phyloP scores from a whole-genome alignment of 1,284 basidiomycete genomes.

The Papiliotrema fonsecae region DNA sequence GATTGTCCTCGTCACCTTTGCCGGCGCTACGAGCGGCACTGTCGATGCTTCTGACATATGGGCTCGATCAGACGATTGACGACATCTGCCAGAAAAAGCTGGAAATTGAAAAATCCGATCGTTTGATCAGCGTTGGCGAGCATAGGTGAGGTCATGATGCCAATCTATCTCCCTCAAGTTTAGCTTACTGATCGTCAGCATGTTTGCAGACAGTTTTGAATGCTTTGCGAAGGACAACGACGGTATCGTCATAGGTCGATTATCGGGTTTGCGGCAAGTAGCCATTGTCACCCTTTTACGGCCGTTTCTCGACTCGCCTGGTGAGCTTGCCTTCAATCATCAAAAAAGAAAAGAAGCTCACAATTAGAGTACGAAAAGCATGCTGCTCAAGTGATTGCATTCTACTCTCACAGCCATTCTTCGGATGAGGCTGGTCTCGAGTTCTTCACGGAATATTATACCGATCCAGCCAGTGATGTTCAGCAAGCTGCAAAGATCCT shows the following conservation, averaged over 20 bases:
- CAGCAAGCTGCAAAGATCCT: conserved; percentile 67
- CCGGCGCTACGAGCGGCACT: conserved; percentile 40
- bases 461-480: conserved; percentile 70
- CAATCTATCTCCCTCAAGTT: too few relatives aligned
- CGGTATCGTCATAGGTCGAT: neutral
- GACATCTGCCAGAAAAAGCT: conserved; percentile 53
- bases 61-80: conserved; percentile 59
- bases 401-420: conserved; percentile 67
- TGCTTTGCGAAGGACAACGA: too few relatives aligned
- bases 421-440: conserved; percentile 64
- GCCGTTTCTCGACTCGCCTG: conserved; percentile 65
- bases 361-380: conserved; percentile 59
- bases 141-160: neutral
- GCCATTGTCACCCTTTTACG: conserved; percentile 64
- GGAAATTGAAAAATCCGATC: conserved; percentile 20
- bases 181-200: too few relatives aligned
- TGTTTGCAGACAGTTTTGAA: too few relatives aligned
- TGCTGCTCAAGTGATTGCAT: conserved; percentile 66
- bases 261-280: conserved; percentile 59
- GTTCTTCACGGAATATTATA: conserved; percentile 68
- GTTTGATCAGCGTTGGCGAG: neutral
- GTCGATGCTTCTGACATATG: conserved; percentile 50
- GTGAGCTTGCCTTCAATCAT: too few relatives aligned
- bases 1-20: conserved; percentile 12
- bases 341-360: too few relatives aligned